These are phyloP conservation scores for Phytophthora sp. DNA, from an alignment of 352 stramenopile genomes.

Conservation along the genomic window DNA sequence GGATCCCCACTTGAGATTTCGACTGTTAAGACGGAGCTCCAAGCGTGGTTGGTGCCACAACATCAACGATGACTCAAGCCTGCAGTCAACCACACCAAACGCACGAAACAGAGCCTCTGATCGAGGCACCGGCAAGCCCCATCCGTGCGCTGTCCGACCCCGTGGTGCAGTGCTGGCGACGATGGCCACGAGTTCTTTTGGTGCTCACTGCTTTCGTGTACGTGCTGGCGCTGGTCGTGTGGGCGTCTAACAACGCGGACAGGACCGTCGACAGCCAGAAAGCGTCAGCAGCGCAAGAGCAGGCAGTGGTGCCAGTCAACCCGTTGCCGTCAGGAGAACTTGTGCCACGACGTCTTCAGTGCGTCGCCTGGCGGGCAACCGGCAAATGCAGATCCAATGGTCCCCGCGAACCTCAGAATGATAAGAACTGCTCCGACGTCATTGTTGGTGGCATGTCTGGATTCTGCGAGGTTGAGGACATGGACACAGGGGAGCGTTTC, in stretches of 20 bases:
- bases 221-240: conserved; percentile 15
- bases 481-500: conserved; percentile 31
- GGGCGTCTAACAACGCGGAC: conserved; percentile 12
- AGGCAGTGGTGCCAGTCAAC: background rate
- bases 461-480: conserved; percentile 41
- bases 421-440: conserved; percentile 18
- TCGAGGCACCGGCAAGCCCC: background rate
- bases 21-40: conserved; percentile 3
- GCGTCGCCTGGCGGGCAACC: conserved; percentile 30
- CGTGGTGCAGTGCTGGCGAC: conserved; percentile 1
- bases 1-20: conserved; percentile 14
- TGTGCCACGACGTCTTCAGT: conserved; percentile 15
- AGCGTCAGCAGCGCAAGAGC: background rate
- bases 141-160: conserved; percentile 3
- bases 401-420: conserved; percentile 20
- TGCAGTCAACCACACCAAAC: background rate
- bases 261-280: background rate
- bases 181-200: conserved; percentile 17
- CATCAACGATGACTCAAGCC: background rate
- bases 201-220: conserved; percentile 11
- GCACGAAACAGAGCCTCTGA: conserved; percentile 14
- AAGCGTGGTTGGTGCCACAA: background rate
- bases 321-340: conserved; percentile 6
- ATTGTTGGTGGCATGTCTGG: conserved; percentile 36
- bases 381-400: conserved; percentile 29